phyloP scores from a whole-genome alignment of 2,329 filamentous ascomycete species.

The Botryosphaeria dothidea region DNA sequence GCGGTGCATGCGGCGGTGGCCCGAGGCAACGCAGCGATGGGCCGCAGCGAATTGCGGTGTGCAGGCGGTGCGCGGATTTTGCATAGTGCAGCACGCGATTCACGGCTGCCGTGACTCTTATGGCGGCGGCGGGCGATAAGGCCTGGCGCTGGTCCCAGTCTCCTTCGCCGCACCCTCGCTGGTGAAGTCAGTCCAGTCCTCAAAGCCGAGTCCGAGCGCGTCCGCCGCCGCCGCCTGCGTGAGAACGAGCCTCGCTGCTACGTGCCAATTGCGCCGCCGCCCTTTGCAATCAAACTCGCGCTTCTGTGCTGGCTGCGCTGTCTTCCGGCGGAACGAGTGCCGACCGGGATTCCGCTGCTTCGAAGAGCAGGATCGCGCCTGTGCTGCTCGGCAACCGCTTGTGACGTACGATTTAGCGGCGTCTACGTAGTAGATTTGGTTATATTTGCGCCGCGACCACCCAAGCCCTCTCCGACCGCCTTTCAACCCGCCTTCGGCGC shows the following conservation, averaged over 20 bases:
- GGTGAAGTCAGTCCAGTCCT: too few species aligned
- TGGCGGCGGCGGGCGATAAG: constrained; percentile 5
- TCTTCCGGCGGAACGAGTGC: not conserved
- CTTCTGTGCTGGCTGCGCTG: not conserved
- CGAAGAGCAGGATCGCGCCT: constrained; percentile 6
- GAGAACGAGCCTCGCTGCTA: not conserved
- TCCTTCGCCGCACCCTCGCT: not conserved
- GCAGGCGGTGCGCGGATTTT: constrained; percentile 11
- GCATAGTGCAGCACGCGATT: constrained; percentile 13
- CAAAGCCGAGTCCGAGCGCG: too few species aligned
- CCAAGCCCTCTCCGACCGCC: not conserved
- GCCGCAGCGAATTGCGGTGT: constrained; percentile 7
- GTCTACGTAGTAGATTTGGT: constrained; percentile 5
- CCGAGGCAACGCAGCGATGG: not conserved
- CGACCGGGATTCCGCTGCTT: constrained; percentile 8
- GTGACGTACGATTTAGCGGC: constrained; percentile 4
- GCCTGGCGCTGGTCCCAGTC: not conserved
- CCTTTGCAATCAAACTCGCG: not conserved
- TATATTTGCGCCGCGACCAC: constrained; percentile 9
- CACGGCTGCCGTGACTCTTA: not conserved
- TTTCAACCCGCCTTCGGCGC: constrained; percentile 13
- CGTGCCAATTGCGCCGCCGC: not conserved
- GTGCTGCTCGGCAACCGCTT: constrained; percentile 9
- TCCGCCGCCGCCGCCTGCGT: not conserved
- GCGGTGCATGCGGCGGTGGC: not conserved